phyloP scores from a whole-genome alignment of 2,329 filamentous ascomycete species.

The Ophiostoma sp. region DNA sequence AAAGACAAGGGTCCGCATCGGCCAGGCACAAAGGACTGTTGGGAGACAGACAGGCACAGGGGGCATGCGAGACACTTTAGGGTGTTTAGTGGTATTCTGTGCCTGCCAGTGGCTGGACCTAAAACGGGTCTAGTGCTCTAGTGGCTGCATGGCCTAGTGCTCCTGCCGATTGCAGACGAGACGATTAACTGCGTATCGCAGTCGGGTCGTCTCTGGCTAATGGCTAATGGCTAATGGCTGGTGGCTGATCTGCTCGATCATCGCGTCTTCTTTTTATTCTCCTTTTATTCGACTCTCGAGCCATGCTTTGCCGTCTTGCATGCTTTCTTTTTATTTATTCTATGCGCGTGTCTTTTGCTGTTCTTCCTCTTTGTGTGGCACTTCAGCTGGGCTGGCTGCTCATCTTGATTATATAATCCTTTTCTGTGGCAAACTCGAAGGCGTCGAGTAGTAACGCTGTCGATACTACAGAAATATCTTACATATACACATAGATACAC shows the following conservation, averaged over 20 bases:
- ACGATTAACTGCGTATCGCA: neutral
- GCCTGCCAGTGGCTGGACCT: neutral
- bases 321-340: neutral
- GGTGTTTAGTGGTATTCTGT: neutral
- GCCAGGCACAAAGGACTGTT: neutral
- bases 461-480: too few species aligned
- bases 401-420: neutral
- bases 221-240: too few species aligned
- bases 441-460: too few species aligned
- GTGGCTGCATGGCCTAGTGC: neutral
- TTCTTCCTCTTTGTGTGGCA: conserved; percentile 9
- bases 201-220: neutral
- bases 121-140: neutral
- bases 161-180: neutral
- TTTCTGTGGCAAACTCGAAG: too few species aligned
- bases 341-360: neutral
- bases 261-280: neutral
- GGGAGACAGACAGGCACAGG: neutral
- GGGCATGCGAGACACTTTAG: neutral
- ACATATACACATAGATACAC: too few species aligned
- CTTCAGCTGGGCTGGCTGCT: neutral
- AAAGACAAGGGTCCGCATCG: neutral
- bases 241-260: neutral
- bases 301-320: neutral
- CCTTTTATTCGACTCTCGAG: too few species aligned